Evolutionary conservation across 768 basidiomycete species (phyloP), one percentile per base, ranked within the genome.

Genomic region (Mycena epipterygia): DNA sequence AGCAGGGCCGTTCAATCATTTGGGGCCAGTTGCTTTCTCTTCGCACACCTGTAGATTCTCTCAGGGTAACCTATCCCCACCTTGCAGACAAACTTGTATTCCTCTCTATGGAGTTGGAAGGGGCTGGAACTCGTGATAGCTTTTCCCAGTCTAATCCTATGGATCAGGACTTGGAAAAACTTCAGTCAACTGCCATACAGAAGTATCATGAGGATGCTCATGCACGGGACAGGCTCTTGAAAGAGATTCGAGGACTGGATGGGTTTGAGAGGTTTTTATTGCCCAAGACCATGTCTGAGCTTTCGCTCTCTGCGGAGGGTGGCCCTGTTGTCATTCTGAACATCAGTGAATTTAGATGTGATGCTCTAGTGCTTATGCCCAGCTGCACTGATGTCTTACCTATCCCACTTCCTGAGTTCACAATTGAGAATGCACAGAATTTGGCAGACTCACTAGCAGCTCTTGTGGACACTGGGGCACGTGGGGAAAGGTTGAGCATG

Each of bases 321-420:
- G 82, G 82, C 2, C 81, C 82, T 8, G 76, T 82, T 17, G 78
- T 84, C n/a, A 68, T 86, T n/a, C 71, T 85, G 56, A 85, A 84
- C 42, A 66, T 78, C 35, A 73, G 76, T 63, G 29, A 46, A 16
- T 64, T 37, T 39, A 75, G 82, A 12, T 86, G 83, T 35, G 83
- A 86, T 65, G 84, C 82, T 0, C 27, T 86, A 25, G 79, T 84
- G 13, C 70, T 84, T 25, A 25, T 77, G 17, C 44, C 52, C 11
- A 56, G 52, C 3, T 46, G 39, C 9, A 56, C 66, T 32, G 52
- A 65, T 13, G 46, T 72, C 17, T 7, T 59, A 4, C 59, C 67
- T 23, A 41, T 75, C 3, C 67, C 72, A 9, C 61, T 74, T 16
- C 49, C 23, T 51, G 68, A 70, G 23, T 48, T 48, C 25, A 49